phyloP scores from a whole-genome alignment of 169 alveolate species.

The Eimeria acervulina region DNA sequence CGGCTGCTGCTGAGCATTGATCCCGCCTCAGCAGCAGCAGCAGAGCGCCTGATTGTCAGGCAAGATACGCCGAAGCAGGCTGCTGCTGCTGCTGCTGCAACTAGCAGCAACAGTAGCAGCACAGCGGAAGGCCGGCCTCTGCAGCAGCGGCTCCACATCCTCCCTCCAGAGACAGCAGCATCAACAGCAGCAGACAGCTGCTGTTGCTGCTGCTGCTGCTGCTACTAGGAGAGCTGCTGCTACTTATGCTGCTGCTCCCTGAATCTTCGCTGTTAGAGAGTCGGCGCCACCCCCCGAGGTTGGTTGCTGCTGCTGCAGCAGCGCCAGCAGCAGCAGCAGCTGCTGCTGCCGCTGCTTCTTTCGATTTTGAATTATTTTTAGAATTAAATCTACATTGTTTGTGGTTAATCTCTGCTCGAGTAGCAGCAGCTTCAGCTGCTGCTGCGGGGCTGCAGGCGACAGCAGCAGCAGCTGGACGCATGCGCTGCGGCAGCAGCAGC shows the following conservation, averaged over 20 bases:
- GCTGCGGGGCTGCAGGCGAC: conserved; percentile 74
- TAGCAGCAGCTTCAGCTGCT: conserved; percentile 21
- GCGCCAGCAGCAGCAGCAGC: conserved; percentile 59
- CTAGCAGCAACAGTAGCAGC: not conserved
- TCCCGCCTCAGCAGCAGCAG: conserved; percentile 23
- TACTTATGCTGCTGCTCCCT: not conserved
- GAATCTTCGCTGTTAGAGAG: not conserved
- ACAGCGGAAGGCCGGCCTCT: not conserved
- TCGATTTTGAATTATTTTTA: not conserved
- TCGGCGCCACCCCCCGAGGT: conserved; percentile 26
- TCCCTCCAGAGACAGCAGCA: conserved; percentile 18
- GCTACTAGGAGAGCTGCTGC: conserved; percentile 1
- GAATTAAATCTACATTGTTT: not conserved
- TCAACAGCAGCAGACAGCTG: not conserved
- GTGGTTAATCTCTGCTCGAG: not conserved
- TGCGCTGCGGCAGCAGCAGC: conserved; percentile 14
- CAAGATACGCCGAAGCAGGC: conserved; percentile 26
- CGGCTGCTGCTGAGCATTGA: not conserved
- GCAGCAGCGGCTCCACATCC: not conserved
- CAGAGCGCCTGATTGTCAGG: not conserved
- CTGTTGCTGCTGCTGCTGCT: conserved; percentile 47
- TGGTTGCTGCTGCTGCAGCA: conserved; percentile 57
- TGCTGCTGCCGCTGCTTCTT: conserved; percentile 41
- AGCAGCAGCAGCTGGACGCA: conserved; percentile 38
- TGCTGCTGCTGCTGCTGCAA: conserved; percentile 59